A percentile compares a stretch with the other conserved stretches of the same genome.
phyloP scores from a whole-genome alignment of 257 asterid species.

The Striga asiatica region DNA sequence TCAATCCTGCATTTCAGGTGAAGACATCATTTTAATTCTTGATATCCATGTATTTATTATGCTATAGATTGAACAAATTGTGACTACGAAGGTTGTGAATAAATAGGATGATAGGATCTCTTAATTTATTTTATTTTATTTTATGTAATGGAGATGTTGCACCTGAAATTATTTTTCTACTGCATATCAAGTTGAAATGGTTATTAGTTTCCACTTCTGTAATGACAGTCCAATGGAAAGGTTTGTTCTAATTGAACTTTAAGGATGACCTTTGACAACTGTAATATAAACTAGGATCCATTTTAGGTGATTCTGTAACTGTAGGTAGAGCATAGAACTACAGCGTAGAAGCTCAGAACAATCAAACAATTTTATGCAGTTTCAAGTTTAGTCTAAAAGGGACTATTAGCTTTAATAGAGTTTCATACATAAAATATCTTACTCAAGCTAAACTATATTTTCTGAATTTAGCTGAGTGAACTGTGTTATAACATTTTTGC shows the following conservation, averaged over 20 bases:
- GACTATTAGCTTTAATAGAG: not conserved
- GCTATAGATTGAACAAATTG: not conserved
- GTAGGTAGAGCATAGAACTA: not conserved
- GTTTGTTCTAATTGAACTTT: not conserved
- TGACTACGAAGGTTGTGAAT: not conserved
- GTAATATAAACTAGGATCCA: not conserved
- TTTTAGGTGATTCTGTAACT: not conserved
- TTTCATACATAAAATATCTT: not conserved
- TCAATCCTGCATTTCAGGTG: slow-evolving; percentile 38
- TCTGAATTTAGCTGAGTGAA: slow-evolving; percentile 6
- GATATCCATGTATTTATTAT: not conserved
- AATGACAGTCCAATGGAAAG: not conserved
- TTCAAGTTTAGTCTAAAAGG: not conserved
- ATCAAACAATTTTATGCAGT: not conserved
- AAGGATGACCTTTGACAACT: not conserved
- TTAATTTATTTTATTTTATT: not conserved
- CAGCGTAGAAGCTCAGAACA: not conserved
- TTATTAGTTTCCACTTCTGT: not conserved
- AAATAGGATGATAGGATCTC: not conserved
- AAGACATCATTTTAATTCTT: not conserved
- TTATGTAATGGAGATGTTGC: not conserved
- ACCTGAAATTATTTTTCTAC: not conserved
- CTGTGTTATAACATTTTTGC: not conserved
- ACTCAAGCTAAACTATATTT: not conserved
- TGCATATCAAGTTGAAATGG: not conserved